A percentile compares a stretch with the other conserved stretches of the same genome.
These are phyloP conservation scores for Neocatenulostroma microsporum DNA, from an alignment of 2,329 filamentous ascomycete genomes.

Conservation along the genomic window DNA sequence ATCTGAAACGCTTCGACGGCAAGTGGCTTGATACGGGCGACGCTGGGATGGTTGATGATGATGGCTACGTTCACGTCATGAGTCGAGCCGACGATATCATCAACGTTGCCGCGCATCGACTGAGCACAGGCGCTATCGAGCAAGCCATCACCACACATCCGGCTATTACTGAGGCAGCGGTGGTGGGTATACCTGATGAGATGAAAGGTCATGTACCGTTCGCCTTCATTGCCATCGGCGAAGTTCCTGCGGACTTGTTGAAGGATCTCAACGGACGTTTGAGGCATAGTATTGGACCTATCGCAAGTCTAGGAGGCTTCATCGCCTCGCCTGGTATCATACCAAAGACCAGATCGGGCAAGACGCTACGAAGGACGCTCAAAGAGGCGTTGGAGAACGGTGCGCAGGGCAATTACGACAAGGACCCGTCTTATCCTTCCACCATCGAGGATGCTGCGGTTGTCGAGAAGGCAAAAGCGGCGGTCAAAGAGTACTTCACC, in stretches of 20 bases:
- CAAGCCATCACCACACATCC: constrained; percentile 81
- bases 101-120: constrained; percentile 88
- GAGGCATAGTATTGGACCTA: constrained; percentile 74
- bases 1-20: constrained; percentile 72
- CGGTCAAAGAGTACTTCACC: constrained; percentile 69
- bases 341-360: constrained; percentile 85
- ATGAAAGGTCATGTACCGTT: constrained; percentile 90
- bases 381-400: constrained; percentile 79
- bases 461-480: constrained; percentile 63
- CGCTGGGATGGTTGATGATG: constrained; percentile 73
- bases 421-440: constrained; percentile 65
- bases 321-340: constrained; percentile 82
- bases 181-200: constrained; percentile 75
- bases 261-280: constrained; percentile 65
- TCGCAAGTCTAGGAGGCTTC: constrained; percentile 77
- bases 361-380: constrained; percentile 75
- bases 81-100: constrained; percentile 73
- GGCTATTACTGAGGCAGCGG: constrained; percentile 71
- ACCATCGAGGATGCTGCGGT: constrained; percentile 76
- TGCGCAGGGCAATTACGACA: constrained; percentile 63
- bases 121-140: constrained; percentile 83
- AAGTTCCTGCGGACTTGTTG: constrained; percentile 44
- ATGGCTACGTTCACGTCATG: constrained; percentile 55
- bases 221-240: constrained; percentile 66
- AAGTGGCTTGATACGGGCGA: constrained; percentile 89